Evolutionary conservation across 2,329 filamentous ascomycete species (phyloP).

Genomic region (Tolypocladium guangdongense): DNA sequence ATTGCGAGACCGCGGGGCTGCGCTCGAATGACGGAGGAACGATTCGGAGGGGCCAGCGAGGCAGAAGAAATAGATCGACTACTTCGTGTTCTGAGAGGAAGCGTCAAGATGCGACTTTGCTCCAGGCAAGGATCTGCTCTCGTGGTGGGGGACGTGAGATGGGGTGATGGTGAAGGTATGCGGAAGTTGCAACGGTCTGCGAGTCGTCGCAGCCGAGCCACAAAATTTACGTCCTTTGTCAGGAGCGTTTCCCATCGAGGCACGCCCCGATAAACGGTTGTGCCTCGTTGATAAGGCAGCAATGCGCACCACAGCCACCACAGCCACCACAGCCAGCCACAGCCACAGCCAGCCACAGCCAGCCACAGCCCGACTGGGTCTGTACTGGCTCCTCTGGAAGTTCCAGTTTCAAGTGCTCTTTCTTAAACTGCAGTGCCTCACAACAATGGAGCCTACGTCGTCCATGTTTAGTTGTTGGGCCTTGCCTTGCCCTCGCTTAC

Average conservation of each 20-base stretch:
- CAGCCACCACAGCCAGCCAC: background rate
- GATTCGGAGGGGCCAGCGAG: constrained; percentile 7
- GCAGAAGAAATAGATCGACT: constrained; percentile 14
- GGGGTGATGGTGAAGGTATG: constrained; percentile 6
- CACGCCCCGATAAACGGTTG: background rate
- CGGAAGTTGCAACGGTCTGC: constrained; percentile 8
- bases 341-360: background rate
- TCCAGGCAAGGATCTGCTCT: constrained; percentile 24
- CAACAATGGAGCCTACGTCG: too few relatives aligned
- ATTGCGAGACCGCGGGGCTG: constrained; percentile 9
- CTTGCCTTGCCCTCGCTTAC: too few relatives aligned
- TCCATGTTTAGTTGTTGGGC: too few relatives aligned
- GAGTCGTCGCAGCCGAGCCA: background rate
- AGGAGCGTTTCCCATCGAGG: background rate
- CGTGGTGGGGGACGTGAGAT: constrained; percentile 7
- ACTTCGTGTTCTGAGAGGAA: constrained; percentile 12
- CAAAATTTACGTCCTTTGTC: background rate
- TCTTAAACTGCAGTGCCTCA: too few relatives aligned
- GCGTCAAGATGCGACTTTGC: constrained; percentile 20
- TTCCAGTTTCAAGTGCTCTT: too few relatives aligned
- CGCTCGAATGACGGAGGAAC: constrained; percentile 3
- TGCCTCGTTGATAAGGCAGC: background rate
- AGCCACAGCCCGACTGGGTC: too few relatives aligned
- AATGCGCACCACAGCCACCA: background rate
- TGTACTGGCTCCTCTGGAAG: background rate